Base-by-base conservation (phyloP, 345 rosid species). In the Abelmoschus esculentus region DNA sequence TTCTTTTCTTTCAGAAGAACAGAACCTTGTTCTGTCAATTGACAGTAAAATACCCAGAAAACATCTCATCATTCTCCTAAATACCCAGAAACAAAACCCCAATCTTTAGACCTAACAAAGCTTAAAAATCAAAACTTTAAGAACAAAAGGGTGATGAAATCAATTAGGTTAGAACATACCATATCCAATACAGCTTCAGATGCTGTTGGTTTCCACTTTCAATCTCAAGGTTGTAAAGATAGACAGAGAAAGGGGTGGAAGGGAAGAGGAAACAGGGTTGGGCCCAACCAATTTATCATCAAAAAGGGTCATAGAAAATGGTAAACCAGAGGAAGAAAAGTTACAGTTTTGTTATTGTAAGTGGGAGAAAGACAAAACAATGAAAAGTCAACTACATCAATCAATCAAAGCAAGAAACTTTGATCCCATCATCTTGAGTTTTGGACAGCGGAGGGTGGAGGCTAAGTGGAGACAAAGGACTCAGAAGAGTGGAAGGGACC, bases 381-480 rank as follows among this genome's bases (percentile, higher is more conserved):
- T 8, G 42, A 38, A 7, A 14, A 62, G 77, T 67, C 82, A 80
- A 76, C 50, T 66, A 57, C 71, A 50, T 70, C 56, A 70, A 79
- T 80, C 75, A 64, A 10, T 46, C 52, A 9, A 40, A 7, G 11
- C 8, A 40, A 7, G 44, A 8, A 40, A 40, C 2, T 38, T 38
- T 38, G 9, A 38, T 7, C 42, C 42, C 42, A 38, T 38, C 42
- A 40, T 8, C 1, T 8, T 40, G 11, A 38, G 44, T 2, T 9
- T 8, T 40, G 22, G 22, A 6, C 3, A 15, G 15, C 32, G 47
- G 40, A 52, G 57, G 42, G 28, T 13, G 55, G 54, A 9, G 53
- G 61, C 14, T 42, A 6, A 19, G 44, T 34, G 52, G 12, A 53
- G 58, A 66, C 66, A 59, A 36, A 26, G 63, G 42, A 34, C 29